Evolutionary conservation across 345 rosid genomes (phyloP), one percentile per base, ranked within the genome.

Genomic region (Hibiscus trionum): DNA sequence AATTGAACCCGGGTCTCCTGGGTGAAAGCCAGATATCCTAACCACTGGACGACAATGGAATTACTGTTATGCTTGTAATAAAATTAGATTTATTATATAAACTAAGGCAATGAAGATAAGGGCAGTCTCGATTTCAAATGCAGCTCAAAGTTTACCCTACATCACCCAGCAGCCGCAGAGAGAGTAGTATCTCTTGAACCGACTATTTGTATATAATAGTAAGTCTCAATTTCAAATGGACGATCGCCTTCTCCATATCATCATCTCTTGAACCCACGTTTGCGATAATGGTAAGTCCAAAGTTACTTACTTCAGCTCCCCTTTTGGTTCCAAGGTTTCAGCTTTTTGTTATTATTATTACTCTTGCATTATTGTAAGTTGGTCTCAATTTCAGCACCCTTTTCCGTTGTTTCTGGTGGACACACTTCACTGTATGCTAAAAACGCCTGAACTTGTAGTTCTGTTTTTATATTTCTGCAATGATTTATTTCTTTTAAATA

Each of bases 41-140:
- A 56, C 61, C 61, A 90, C 88, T 90, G 90, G 93, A 88, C 96
- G 88, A 90, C 90, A 87, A 85, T 81, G 90, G 91, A 71, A 0
- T 7, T 37, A 9, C 0, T 37, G 9, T 0, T 0, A 7, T 4
- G 1, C 5, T 35, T 5, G 39, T 35, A 35, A 35, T 35, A 35
- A 35, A 0, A 6, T 0, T 5, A 35, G 0, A 5, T 35, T 1
- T 1, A 5, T 37, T 6, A 7, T 6, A 37, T 7, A 1, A 6
- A 37, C 1, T 39, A 39, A 0, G 8, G 44, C 9, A 39, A 39
- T 39, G 11, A 39, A 39, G 44, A 7, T 1, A 39, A 39, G 11
- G 44, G 2, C 9, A 39, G 44, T 7, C 44, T 39, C 2, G 9
- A 39, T 39, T 39, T 39, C 44, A 39, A 39, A 39, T 39, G 44